Percentiles rank a stretch among this genome's conserved stretches.
phyloP scores from a whole-genome alignment of 768 basidiomycete species.

The Melanogaster broomeanus region DNA sequence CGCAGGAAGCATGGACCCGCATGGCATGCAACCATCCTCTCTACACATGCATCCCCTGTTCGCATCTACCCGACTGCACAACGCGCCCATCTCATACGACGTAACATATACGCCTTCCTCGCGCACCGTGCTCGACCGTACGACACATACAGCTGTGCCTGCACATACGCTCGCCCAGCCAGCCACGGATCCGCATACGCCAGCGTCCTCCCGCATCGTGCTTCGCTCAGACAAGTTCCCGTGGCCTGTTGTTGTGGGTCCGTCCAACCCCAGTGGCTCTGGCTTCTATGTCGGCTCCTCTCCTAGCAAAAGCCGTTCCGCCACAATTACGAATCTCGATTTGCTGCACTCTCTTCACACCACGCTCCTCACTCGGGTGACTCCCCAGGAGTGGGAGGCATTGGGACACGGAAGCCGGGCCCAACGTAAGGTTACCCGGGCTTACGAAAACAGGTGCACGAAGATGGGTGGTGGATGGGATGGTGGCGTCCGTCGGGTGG shows the following conservation, averaged over 20 bases:
- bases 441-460: constrained; percentile 63
- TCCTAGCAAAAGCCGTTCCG: constrained; percentile 23
- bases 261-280: constrained; percentile 28
- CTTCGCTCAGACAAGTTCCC: constrained; percentile 60
- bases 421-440: constrained; percentile 59
- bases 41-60: constrained; percentile 67
- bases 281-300: constrained; percentile 28
- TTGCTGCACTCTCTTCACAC: constrained; percentile 60
- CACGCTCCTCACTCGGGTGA: constrained; percentile 56
- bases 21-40: constrained; percentile 31
- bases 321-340: constrained; percentile 59
- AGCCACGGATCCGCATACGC: constrained; percentile 61
- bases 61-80: constrained; percentile 54
- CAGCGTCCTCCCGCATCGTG: constrained; percentile 46
- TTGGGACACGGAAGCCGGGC: constrained; percentile 55
- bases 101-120: constrained; percentile 56
- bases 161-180: constrained; percentile 58
- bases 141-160: constrained; percentile 54
- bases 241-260: constrained; percentile 57
- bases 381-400: constrained; percentile 63
- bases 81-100: constrained; percentile 65
- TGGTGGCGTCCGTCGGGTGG: constrained; percentile 64
- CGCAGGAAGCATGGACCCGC: constrained; percentile 24
- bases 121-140: constrained; percentile 56
- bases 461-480: constrained; percentile 70